A percentile compares a stretch with the other conserved stretches of the same genome.
Conservation (phyloP, 1,139 yeast genomes). For the Saccharomyces hybrid region DNA sequence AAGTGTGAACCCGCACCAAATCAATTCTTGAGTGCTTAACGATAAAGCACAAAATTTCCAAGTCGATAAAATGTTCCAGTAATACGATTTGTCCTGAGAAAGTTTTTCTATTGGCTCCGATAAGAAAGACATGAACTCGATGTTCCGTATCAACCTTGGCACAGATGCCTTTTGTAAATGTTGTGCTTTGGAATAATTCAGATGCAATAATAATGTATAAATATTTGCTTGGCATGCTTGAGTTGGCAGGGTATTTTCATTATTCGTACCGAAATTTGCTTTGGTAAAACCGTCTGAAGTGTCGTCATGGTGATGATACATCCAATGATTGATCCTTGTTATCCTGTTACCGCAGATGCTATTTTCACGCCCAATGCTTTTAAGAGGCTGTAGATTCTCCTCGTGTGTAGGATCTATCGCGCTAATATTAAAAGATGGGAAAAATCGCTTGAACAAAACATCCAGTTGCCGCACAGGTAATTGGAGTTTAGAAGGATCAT, state of each 20-base stretch:
- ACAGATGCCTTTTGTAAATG: slow-evolving; percentile 1
- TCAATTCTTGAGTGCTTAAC: slow-evolving; percentile 21
- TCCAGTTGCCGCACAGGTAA: slow-evolving; percentile 12
- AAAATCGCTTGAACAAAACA: slow-evolving; percentile 12
- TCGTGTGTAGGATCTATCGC: slow-evolving; percentile 9
- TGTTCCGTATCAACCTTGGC: neutral
- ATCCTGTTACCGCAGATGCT: slow-evolving; percentile 13
- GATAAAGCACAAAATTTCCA: slow-evolving; percentile 31
- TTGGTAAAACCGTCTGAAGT: neutral
- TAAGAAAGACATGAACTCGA: neutral
- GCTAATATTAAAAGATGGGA: slow-evolving; percentile 21
- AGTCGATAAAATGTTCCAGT: slow-evolving; percentile 17
- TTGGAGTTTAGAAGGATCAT: slow-evolving; percentile 2
- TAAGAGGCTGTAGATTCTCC: slow-evolving; percentile 3
- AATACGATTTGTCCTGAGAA: slow-evolving; percentile 10
- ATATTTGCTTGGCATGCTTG: neutral
- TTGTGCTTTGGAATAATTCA: neutral
- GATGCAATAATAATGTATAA: slow-evolving; percentile 4
- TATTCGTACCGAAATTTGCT: neutral
- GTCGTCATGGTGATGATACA: slow-evolving; percentile 16
- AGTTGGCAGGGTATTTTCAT: neutral
- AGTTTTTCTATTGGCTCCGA: neutral
- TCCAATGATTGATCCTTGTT: slow-evolving; percentile 24
- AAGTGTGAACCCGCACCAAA: slow-evolving; percentile 25
- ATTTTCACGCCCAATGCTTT: slow-evolving; percentile 7